Evolutionary conservation across 495 filamentous ascomycete genomes (phyloP), one percentile per base, ranked within the genome.

Genomic region (Penicillium canariense): DNA sequence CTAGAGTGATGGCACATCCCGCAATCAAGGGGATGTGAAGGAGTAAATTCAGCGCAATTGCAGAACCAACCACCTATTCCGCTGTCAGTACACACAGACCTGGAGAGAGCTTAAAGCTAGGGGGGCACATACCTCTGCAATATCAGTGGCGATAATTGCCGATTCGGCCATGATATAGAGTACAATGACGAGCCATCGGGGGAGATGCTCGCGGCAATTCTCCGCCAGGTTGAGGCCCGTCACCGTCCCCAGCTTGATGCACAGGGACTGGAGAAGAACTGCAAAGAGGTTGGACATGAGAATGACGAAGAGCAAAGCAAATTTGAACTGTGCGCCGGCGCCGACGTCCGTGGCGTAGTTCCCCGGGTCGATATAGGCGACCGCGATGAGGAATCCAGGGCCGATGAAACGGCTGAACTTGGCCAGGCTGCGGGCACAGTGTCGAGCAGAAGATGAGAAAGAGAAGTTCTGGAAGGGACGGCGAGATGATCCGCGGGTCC

Each of bases 301-400:
- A 43, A 94, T 82, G 48, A 94, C 84, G 70, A 94, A 93, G 14
- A 95, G 81, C 10, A 92, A 77, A 25, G 79, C 82, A 60, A 84
- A 89, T 50, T 76, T 76, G 53, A 78, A 87, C 12, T 77, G 68
- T 28, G 85, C 83, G 54, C 86, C 86, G 35, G 86, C 90, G 28
- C 87, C 82, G 47, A 91, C 86, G 70, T 91, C 90, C 26, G 90
- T 93, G 4, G 89, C 81, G 68, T 93, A 93, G 68, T 95, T 95
- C 47, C 88, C 88, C 7, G 88, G 88, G 56, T 93, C 88, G 59
- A 93, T 90, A 72, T 87, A 83, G 17, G 87, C 87, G 36, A 91
- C 88, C 14, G 87, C 82, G 50, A 93, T 81, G 71, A 96, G 81
- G 68, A 96, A 91, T 1, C 91, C 91, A 11, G 91, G 91, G 0